A percentile compares a stretch with the other conserved stretches of the same genome.
Conservation (phyloP, 768 basidiomycete species). For the Phaeolepiota aurea region DNA sequence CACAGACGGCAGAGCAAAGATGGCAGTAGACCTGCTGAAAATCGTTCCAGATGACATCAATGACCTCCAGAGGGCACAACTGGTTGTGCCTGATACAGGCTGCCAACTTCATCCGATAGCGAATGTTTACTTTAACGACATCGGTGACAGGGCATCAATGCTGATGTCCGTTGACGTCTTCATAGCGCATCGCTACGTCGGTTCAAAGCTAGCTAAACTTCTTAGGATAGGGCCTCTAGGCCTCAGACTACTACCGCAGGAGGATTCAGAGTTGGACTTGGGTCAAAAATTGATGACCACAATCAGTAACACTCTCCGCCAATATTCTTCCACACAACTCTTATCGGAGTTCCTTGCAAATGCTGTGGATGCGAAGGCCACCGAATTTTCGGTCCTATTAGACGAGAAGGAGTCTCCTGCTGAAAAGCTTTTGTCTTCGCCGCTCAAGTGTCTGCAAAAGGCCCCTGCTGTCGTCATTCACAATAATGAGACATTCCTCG, state of each 20-base stretch:
- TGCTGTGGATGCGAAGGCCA: slow-evolving; percentile 40
- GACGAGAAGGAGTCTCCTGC: slow-evolving; percentile 17
- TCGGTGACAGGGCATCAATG: slow-evolving; percentile 23
- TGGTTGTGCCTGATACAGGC: slow-evolving; percentile 27
- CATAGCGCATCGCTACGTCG: slow-evolving; percentile 23
- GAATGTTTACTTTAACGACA: slow-evolving; percentile 30
- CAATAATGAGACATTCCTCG: slow-evolving; percentile 32
- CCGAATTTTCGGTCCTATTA: slow-evolving; percentile 29
- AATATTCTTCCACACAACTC: slow-evolving; percentile 34
- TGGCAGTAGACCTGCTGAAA: slow-evolving; percentile 20
- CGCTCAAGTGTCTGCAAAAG: slow-evolving; percentile 24
- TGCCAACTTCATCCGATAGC: slow-evolving; percentile 16
- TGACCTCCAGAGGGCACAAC: slow-evolving; percentile 12
- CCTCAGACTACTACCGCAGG: slow-evolving; percentile 19
- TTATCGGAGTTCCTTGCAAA: slow-evolving; percentile 46
- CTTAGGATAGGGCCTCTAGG: slow-evolving; percentile 26
- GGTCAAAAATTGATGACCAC: slow-evolving; percentile 32
- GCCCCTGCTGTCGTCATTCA: slow-evolving; percentile 33
- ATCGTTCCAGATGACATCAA: slow-evolving; percentile 15
- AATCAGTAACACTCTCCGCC: slow-evolving; percentile 30
- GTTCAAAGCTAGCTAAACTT: slow-evolving; percentile 18
- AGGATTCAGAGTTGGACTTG: slow-evolving; percentile 27
- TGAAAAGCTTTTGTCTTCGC: slow-evolving; percentile 19
- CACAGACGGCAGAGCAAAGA: slow-evolving; percentile 9
- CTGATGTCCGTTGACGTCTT: slow-evolving; percentile 9